These are phyloP conservation scores for Gynostemma pentaphyllum DNA, from an alignment of 306 rosid genomes.

Conservation along the genomic window DNA sequence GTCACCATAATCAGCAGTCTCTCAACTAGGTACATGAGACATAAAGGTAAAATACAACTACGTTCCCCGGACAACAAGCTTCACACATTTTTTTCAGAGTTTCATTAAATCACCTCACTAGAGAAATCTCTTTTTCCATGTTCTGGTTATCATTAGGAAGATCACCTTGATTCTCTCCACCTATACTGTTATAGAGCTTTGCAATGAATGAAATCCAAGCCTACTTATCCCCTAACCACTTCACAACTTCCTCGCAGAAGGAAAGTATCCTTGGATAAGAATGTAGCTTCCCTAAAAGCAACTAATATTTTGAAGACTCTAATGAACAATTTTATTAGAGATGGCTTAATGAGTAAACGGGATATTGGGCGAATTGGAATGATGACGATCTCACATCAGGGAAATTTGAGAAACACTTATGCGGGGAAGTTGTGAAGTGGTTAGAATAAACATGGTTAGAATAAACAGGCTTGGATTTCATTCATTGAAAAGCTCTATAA, in stretches of 20 bases:
- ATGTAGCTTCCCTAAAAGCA: too few relatives aligned
- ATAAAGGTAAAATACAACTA: conserved; percentile 47
- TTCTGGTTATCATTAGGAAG: neutral
- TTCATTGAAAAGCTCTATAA: conserved; percentile 23
- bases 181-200: conserved; percentile 11
- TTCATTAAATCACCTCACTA: conserved; percentile 9
- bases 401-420: too few relatives aligned
- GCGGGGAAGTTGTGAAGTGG: conserved; percentile 4
- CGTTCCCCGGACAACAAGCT: conserved; percentile 11
- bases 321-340: conserved; percentile 45
- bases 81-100: conserved; percentile 28
- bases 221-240: conserved; percentile 4
- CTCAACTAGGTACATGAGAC: conserved; percentile 61
- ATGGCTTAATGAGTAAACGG: too few relatives aligned
- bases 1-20: conserved; percentile 37
- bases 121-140: neutral
- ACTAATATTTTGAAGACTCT: too few relatives aligned
- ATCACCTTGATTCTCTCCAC: neutral
- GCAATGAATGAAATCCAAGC: conserved; percentile 40
- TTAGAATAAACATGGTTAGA: too few relatives aligned
- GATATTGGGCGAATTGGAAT: too few relatives aligned
- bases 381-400: too few relatives aligned
- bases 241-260: conserved; percentile 8
- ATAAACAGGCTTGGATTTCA: conserved; percentile 26
- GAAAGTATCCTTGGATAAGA: too few relatives aligned